Evolutionary conservation across 768 basidiomycete species (phyloP), one percentile per base, ranked within the genome.

Genomic region (Dacryopinax spathularia): DNA sequence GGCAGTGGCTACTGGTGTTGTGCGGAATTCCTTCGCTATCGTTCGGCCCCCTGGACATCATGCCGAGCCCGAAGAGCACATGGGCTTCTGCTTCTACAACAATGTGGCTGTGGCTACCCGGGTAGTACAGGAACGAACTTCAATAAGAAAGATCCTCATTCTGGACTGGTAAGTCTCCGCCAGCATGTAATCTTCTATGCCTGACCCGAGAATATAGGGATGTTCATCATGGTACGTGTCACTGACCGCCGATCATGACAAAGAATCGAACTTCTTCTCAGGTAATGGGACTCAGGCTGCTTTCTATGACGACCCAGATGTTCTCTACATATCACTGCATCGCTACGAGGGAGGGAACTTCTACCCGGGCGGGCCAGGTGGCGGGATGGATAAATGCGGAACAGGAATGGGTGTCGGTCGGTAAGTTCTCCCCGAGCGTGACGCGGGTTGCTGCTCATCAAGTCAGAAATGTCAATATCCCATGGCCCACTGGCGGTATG

Each of bases 61-160:
- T 70, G 94, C 96, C 5, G 96, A 99, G 72, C 96, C 96, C 3
- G 91, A 96, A 67, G 88, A 94, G 71, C 89, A 91, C 67, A 97
- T 98, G 94, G 96, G 96, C 1, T 99, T 99, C 73, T 98, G 96
- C 75, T 96, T 99, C 78, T 96, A 93, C 77, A 99, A 99, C 74
- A 99, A 99, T 71, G 93, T 95, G 34, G 88, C 96, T 0, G 89
- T 99, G 16, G 94, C 94, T 0, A 82, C 91, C 20, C 83, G 84
- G 69, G 88, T 92, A 27, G 84, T 89, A 20, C 86, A 90, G 71
- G 76, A 87, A 66, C 68, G 79, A 62, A 87, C 88, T 1, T 71
- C 80, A 5, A 75, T 91, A 65, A 89, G 86, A 73, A 89, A 81
- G 71, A 85, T 97, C 15, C 71, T 99, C 66, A 97, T 99, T 68